Base-by-base conservation (phyloP, 2,329 filamentous ascomycete genomes). In the Fonsecaea erecta region DNA sequence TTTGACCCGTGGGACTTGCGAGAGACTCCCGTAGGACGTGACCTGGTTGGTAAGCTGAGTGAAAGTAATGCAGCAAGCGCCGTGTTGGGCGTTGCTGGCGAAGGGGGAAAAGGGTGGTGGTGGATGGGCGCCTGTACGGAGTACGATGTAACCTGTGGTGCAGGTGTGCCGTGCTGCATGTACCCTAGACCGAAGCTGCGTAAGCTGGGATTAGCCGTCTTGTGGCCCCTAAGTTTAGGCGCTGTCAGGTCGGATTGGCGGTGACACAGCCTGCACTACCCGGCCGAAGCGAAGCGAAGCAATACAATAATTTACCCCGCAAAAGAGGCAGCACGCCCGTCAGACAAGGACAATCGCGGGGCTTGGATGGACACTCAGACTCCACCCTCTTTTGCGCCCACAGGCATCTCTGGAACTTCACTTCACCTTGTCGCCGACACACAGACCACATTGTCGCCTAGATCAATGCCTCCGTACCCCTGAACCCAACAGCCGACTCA, bases 91-190 rank as follows among this genome's bases (percentile, higher is more conserved):
- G n/a, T n/a, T 46, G 40, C 40, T 18, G 11, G 40, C 40, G 11
- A 24, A 48, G 43, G 14, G 16, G 43, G 43, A 24, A 24, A 48
- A 24, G 43, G 43, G 43, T 3, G 43, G 43, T 18, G 4, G 24
- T 48, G 18, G 8, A 30, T 30, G 28, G 28, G 28, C 28, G 28
- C 28, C 3, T 18, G 43, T 48, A n/a, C n/a, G 43, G 7, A 24
- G 43, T 48, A 24, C 43, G 43, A 48, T 24, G 43, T 48, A 48
- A 48, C 43, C n/a, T 18, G 43, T 48, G 43, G 43, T 24, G 43
- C 18, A n/a, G n/a, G n/a, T 11, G 43, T 48, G 43, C 16, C 18
- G 37, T 16, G 16, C 28, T 4, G 28, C 28, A 30, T 40, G 4
- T 11, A 18, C 21, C 43, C 18, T 48, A 21, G 9, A 48, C 43